Conservation (phyloP, 1,284 basidiomycete genomes). For the Tetrapyrgos nigripes region DNA sequence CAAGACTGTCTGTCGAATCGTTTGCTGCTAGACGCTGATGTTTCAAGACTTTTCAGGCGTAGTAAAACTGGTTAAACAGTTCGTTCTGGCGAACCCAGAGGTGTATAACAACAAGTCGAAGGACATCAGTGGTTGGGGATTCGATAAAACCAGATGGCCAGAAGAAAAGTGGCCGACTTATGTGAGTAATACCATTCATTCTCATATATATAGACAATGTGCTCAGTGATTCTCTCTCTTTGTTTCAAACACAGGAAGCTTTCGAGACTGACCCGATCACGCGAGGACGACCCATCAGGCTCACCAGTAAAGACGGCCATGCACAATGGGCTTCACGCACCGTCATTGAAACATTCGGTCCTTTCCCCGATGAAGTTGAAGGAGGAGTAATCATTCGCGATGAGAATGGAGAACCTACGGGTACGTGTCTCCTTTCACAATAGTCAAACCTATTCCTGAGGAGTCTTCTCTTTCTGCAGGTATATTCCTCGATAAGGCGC, state of each 20-base stretch:
- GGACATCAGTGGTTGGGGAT: constrained; percentile 90
- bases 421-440: background rate
- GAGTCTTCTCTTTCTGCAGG: constrained; percentile 41
- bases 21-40: too few species aligned
- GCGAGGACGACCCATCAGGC: constrained; percentile 48
- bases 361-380: constrained; percentile 16
- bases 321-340: constrained; percentile 56
- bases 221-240: background rate
- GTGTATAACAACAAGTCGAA: constrained; percentile 54
- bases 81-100: constrained; percentile 63
- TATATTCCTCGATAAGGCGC: constrained; percentile 74
- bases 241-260: constrained; percentile 57
- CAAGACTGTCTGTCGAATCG: background rate
- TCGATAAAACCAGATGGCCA: constrained; percentile 88
- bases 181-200: constrained; percentile 41
- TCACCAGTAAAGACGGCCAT: constrained; percentile 58
- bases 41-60: constrained; percentile 49
- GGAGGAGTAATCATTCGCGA: constrained; percentile 10
- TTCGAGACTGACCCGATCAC: constrained; percentile 48
- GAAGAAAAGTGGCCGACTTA: constrained; percentile 78
- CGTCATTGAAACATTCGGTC: constrained; percentile 23
- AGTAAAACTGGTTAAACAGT: constrained; percentile 63
- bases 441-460: constrained; percentile 18
- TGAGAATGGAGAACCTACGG: constrained; percentile 29
- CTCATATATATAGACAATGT: constrained; percentile 22